These are phyloP conservation scores for Leccinum fuscescens DNA, from an alignment of 1,284 basidiomycete genomes.

Conservation along the genomic window DNA sequence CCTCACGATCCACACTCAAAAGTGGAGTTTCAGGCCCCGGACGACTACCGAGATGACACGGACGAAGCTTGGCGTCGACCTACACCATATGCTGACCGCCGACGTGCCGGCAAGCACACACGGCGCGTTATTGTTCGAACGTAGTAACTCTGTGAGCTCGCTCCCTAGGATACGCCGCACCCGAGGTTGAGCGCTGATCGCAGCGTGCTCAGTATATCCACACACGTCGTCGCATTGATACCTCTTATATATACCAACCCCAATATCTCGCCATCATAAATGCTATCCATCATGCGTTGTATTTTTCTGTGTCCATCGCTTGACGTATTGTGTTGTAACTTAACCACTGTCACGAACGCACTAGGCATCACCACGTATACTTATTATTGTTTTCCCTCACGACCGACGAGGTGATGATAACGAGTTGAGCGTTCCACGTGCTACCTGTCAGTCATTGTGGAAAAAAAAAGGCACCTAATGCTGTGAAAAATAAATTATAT, in stretches of 20 bases:
- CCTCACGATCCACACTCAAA: slow-evolving; percentile 43
- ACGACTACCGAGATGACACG: slow-evolving; percentile 47
- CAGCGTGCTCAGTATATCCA: neutral
- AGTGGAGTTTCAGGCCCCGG: slow-evolving; percentile 39
- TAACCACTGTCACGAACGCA: slow-evolving; percentile 4
- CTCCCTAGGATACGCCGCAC: neutral
- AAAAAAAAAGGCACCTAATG: slow-evolving; percentile 9
- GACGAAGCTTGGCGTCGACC: slow-evolving; percentile 68
- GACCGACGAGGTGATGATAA: slow-evolving; percentile 8
- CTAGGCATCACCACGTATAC: slow-evolving; percentile 11
- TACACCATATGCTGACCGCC: slow-evolving; percentile 63
- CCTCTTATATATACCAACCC: slow-evolving; percentile 24
- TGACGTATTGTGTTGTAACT: slow-evolving; percentile 17
- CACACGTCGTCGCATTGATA: slow-evolving; percentile 21
- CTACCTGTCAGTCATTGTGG: slow-evolving; percentile 5
- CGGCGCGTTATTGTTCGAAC: slow-evolving; percentile 57
- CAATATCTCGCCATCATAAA: slow-evolving; percentile 17
- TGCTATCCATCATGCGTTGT: slow-evolving; percentile 25
- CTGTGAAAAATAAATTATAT: slow-evolving; percentile 6
- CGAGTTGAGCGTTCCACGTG: slow-evolving; percentile 11
- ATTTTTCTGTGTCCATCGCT: slow-evolving; percentile 17
- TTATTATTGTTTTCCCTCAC: slow-evolving; percentile 6
- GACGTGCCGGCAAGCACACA: slow-evolving; percentile 73
- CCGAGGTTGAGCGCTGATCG: slow-evolving; percentile 5
- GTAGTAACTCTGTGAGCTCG: slow-evolving; percentile 36